Evolutionary conservation across 306 rosid species (phyloP).

Genomic region (Prinsepia uniflora): DNA sequence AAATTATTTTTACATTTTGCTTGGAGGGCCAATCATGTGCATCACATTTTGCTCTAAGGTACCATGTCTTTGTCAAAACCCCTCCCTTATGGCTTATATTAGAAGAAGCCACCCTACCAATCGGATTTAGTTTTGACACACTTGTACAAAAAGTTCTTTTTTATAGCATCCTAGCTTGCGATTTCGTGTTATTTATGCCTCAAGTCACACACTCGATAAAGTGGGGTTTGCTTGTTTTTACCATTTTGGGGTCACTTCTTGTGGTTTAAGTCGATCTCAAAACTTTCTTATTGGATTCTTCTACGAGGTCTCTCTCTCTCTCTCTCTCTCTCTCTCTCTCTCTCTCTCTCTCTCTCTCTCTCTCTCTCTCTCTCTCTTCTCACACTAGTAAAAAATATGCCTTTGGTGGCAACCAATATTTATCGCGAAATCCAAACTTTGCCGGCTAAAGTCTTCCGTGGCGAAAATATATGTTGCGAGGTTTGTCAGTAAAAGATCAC

Average conservation of each 20-base stretch:
- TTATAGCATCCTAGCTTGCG: constrained; percentile 8
- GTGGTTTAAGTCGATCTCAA: constrained; percentile 43
- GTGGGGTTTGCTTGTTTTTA: constrained; percentile 25
- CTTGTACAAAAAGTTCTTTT: constrained; percentile 27
- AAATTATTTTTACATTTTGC: constrained; percentile 27
- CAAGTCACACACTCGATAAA: constrained; percentile 17
- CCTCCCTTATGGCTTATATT: constrained; percentile 42
- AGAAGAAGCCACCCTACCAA: constrained; percentile 67
- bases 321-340: too few relatives aligned
- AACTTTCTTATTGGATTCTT: constrained; percentile 28
- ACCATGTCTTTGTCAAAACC: constrained; percentile 57
- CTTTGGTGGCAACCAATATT: too few relatives aligned
- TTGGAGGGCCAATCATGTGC: constrained; percentile 31
- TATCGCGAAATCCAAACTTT: too few relatives aligned
- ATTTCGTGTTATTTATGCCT: constrained; percentile 19
- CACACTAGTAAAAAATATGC: too few relatives aligned
- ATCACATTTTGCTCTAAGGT: constrained; percentile 43
- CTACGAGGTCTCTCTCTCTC: constrained; percentile 27
- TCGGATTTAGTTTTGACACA: constrained; percentile 48
- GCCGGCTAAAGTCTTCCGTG: too few relatives aligned
- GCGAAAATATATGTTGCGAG: too few relatives aligned
- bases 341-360: too few relatives aligned
- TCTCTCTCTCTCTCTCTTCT: too few relatives aligned
- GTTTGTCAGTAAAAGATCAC: too few relatives aligned
- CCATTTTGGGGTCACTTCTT: constrained; percentile 45